Base-by-base conservation (phyloP, 352 stramenopile species). In the Phytophthora tentaculata region DNA sequence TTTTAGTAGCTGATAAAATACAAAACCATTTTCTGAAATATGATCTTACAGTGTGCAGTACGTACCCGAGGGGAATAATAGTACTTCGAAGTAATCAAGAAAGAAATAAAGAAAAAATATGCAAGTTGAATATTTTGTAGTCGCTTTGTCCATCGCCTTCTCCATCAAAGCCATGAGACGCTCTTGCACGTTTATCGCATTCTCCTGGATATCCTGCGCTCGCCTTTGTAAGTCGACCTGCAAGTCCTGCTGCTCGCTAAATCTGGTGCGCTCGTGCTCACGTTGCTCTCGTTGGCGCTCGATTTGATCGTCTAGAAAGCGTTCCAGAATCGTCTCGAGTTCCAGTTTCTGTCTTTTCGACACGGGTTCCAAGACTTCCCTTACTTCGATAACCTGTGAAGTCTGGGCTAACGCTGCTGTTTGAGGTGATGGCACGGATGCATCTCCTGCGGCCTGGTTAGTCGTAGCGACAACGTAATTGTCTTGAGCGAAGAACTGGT, bases 111-210 rank as follows among this genome's bases (percentile, higher is more conserved):
- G n/a, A n/a, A n/a, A n/a, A n/a, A n/a, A n/a, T n/a, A n/a, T n/a
- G n/a, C n/a, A n/a, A n/a, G n/a, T n/a, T n/a, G n/a, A n/a, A n/a
- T n/a, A n/a, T n/a, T n/a, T n/a, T n/a, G n/a, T n/a, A n/a, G n/a
- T n/a, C n/a, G n/a, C 28, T 32, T 72, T 76, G 28, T 76, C 69
- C 55, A 76, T 71, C 8, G 65, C 52, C 57, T 67, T 72, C 23
- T 75, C 68, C 68, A 75, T 75, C 19, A 75, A 26, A 17, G 47
- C 19, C 68, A 75, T 65, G 23, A 75, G 58, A 5, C 64, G 67
- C 13, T 69, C 53, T 35, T 75, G 68, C 69, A 76, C 66, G 14
- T 61, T 59, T 37, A 72, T 61, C 9, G 69, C 55, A 43, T 72
- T 76, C 49, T 73, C 57, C 50, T 76, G 69, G 39, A 73, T 71